A percentile compares a stretch with the other conserved stretches of the same genome.
These are phyloP conservation scores for Apium graveolens DNA, from an alignment of 129 eudicot genomes.

Conservation along the genomic window DNA sequence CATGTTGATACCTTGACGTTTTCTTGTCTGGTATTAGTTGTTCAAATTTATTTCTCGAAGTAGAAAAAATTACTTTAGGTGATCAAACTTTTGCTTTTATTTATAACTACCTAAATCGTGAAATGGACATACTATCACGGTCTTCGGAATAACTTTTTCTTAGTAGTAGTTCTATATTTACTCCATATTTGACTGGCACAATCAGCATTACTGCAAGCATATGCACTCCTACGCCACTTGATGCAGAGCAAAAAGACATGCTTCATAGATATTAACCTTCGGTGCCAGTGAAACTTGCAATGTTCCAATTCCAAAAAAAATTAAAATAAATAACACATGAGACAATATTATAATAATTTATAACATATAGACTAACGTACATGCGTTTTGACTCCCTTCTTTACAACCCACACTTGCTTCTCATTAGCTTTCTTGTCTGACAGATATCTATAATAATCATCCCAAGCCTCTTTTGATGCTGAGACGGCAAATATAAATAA, in stretches of 20 bases:
- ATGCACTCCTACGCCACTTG: neutral
- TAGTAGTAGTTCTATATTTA: neutral
- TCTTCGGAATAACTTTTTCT: neutral
- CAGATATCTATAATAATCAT: slow-evolving; percentile 85
- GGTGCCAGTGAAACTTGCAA: neutral
- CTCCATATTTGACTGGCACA: neutral
- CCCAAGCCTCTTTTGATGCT: slow-evolving; percentile 98
- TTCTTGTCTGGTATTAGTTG: neutral
- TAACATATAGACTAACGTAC: slow-evolving; percentile 37
- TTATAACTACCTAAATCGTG: neutral
- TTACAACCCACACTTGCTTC: slow-evolving; percentile 95
- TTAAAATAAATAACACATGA: neutral
- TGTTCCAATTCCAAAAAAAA: neutral
- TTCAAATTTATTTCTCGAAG: neutral
- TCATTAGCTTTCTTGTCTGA: slow-evolving; percentile 98
- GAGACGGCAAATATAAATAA: slow-evolving; percentile 89
- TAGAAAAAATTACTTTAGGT: neutral
- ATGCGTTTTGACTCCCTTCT: slow-evolving; percentile 68
- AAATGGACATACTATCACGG: neutral
- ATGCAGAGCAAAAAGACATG: neutral
- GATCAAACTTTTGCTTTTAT: neutral
- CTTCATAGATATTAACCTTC: neutral
- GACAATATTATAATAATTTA: neutral
- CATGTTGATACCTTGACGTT: neutral
- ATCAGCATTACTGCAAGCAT: neutral